Evolutionary conservation across 2,329 filamentous ascomycete genomes (phyloP), one percentile per base, ranked within the genome.

Genomic region (Colletotrichum higginsianum): DNA sequence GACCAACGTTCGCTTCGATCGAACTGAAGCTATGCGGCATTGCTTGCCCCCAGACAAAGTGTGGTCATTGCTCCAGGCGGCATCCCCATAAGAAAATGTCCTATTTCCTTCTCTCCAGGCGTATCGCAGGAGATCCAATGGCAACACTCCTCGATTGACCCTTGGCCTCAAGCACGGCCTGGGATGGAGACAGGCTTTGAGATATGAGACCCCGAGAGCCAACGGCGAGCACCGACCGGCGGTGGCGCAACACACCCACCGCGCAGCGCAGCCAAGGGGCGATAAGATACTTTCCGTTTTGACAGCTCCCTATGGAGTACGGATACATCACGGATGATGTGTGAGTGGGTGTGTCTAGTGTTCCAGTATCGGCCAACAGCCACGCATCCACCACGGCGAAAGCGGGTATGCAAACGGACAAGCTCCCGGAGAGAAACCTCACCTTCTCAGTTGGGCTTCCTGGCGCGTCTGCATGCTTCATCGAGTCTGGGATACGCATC

Each of bases 51-150:
- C 60, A 30, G 47, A 40, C 40, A 53, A 6, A 30, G 35, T 40
- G 9, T 44, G 61, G 57, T 49, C 47, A 44, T 21, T 55, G 49
- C 65, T 57, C 23, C 38, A 56, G 52, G 26, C 21, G 13, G 21
- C 21, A 9, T 38, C 40, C 26, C 38, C 52, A 56, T 56, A 68
- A 64, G 52, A 44, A 44, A 26, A 23, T n/a, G 46, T 58, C 57
- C 57, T 62, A 50, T 61, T 61, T 66, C 35, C 49, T 61, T 30
- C 58, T 40, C 35, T 44, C 21, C 9, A 7, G 15, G 46, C 65
- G 57, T 60, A 38, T 53, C 16, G 65, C 68, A 58, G 68, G 52
- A 71, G 65, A 67, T 71, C 46, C 64, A 16, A 57, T 67, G 52
- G 40, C 49, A 55, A 49, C 42, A 56, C 62, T n/a, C 18, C 40